Evolutionary conservation across 1,284 basidiomycete species (phyloP), one percentile per base, ranked within the genome.

Genomic region (Wolfiporia cocos): DNA sequence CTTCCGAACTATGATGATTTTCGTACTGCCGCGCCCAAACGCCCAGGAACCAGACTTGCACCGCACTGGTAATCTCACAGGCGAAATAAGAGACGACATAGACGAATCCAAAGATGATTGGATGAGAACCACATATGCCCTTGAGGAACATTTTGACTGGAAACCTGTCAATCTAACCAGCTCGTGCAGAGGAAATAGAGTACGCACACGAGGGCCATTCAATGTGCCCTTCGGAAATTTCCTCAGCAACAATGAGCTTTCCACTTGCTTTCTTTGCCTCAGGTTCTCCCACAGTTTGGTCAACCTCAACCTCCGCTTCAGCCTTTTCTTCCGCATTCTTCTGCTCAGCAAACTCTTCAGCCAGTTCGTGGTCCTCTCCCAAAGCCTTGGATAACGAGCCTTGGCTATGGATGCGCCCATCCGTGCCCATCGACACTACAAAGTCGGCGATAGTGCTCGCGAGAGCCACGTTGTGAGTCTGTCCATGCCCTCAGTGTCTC

Each of bases 361-460:
- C n/a, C n/a, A n/a, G n/a, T n/a, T n/a, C n/a, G n/a, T n/a, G n/a
- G 48, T 70, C 64, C 3, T 63, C 53, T 9, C 54, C 55, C 45
- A 78, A 57, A 1, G 64, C 69, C 12, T 71, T 65, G 1, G 62
- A 57, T 3, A 73, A 53, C 1, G 67, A 58, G 17, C 72, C 73
- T 50, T 71, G 67, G 30, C 62, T 62, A 3, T 61, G 46, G 19
- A 77, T 56, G 3, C 60, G 63, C 5, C 79, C 76, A 47, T 78
- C 74, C 9, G 61, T 49, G 20, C 65, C 59, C 30, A 89, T 56
- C 4, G 73, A 72, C 15, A 86, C 69, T 18, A 82, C 70, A 53
- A 71, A 81, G 29, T 76, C 68, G 12, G 84, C 79, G 18, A 84
- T 64, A 4, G 78, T 74, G 11, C 68, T 67, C 7, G 70, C 69